Percentiles rank a stretch among this genome's conserved stretches.
Evolutionary conservation across 1,284 basidiomycete genomes (phyloP).

Genomic region (Pisolithus thermaeus): DNA sequence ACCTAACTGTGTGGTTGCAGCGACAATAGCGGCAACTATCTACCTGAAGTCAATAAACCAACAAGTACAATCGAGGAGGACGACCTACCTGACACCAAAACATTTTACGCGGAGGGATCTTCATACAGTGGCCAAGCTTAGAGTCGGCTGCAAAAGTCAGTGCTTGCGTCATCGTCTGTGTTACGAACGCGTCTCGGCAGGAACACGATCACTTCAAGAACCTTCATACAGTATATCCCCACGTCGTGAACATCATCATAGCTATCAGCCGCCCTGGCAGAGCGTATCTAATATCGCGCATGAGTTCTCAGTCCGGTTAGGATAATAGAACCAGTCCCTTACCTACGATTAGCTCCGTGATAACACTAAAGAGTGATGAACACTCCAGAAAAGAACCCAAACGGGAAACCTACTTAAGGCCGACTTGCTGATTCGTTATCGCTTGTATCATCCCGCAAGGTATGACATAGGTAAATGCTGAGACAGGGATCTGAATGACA

Average conservation of each 20-base stretch:
- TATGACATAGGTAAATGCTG: slow-evolving; percentile 38
- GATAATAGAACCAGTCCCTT: neutral
- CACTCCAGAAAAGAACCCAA: neutral
- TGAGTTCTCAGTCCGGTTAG: neutral
- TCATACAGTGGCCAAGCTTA: slow-evolving; percentile 49
- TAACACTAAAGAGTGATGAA: slow-evolving; percentile 23
- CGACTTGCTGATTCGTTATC: slow-evolving; percentile 40
- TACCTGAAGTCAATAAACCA: slow-evolving; percentile 2
- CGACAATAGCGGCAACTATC: slow-evolving; percentile 37
- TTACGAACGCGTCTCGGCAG: neutral
- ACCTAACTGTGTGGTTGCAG: slow-evolving; percentile 34
- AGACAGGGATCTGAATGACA: slow-evolving; percentile 7
- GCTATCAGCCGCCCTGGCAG: slow-evolving; percentile 37
- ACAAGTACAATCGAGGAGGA: neutral
- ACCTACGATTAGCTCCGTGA: slow-evolving; percentile 46
- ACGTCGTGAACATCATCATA: slow-evolving; percentile 39
- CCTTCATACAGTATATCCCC: slow-evolving; percentile 33
- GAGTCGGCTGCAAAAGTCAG: slow-evolving; percentile 38
- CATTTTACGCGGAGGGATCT: slow-evolving; percentile 43
- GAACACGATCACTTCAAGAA: neutral
- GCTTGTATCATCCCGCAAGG: slow-evolving; percentile 45
- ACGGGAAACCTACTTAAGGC: slow-evolving; percentile 34
- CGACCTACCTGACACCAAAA: slow-evolving; percentile 34
- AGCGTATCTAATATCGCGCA: slow-evolving; percentile 17
- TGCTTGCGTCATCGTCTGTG: slow-evolving; percentile 32